phyloP scores from a whole-genome alignment of 371 early-diverging fungal genomes.

The Nematocida parisii region DNA sequence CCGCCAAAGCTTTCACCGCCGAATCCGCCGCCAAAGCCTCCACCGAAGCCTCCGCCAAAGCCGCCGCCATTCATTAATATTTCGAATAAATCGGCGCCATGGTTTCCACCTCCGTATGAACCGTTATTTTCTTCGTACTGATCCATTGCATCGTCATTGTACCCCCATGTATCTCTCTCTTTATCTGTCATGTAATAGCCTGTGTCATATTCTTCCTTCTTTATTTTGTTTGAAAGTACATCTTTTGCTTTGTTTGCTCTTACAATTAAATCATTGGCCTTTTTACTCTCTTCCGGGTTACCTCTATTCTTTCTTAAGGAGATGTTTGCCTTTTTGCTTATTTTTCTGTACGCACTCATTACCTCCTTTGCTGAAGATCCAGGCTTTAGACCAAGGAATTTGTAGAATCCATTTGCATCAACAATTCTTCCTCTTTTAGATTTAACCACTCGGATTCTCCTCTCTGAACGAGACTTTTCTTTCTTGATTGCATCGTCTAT shows the following conservation, averaged over 20 bases:
- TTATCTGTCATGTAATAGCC: constrained; percentile 60
- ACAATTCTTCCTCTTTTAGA: constrained; percentile 18
- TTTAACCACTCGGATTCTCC: constrained; percentile 56
- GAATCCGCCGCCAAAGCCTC: constrained; percentile 14
- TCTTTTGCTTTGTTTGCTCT: constrained; percentile 63
- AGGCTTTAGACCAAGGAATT: constrained; percentile 50
- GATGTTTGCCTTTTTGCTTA: constrained; percentile 29
- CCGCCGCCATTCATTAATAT: constrained; percentile 42
- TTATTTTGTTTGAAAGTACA: constrained; percentile 54
- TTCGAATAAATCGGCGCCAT: constrained; percentile 15
- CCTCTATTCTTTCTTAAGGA: neutral
- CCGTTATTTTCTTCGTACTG: constrained; percentile 13
- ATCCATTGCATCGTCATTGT: constrained; percentile 48
- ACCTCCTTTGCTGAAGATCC: constrained; percentile 31
- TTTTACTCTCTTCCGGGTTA: constrained; percentile 15
- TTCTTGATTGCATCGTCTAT: constrained; percentile 27
- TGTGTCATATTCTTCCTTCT: constrained; percentile 66
- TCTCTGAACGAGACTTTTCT: constrained; percentile 35
- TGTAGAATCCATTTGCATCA: constrained; percentile 65
- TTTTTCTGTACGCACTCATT: constrained; percentile 59
- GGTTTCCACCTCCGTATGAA: neutral
- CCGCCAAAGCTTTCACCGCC: constrained; percentile 3
- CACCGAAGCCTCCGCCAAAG: constrained; percentile 46
- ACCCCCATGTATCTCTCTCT: constrained; percentile 55
- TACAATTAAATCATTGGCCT: constrained; percentile 18